Percentiles rank a stretch among this genome's conserved stretches.
phyloP scores from a whole-genome alignment of 768 basidiomycete genomes.

The Floccularia luteovirens region DNA sequence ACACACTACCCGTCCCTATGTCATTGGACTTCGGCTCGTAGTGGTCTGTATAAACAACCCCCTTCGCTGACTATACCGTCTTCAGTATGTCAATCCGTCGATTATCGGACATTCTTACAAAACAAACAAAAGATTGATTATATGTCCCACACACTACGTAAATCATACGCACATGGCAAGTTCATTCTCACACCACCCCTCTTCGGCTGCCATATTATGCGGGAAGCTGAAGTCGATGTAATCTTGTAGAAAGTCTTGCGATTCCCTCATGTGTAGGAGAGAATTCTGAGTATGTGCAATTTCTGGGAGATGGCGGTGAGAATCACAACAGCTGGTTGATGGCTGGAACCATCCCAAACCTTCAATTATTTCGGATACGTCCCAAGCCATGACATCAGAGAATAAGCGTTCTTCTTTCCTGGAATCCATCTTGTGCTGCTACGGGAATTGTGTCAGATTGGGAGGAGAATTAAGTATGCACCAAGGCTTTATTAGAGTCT shows the following conservation, averaged over 20 bases:
- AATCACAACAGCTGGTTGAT: conserved; percentile 1
- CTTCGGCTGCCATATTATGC: no score
- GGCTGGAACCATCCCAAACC: conserved; percentile 30
- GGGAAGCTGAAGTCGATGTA: no score
- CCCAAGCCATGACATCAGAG: conserved; percentile 56
- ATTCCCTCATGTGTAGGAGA: conserved; percentile 48
- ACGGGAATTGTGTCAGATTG: no score
- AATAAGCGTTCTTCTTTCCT: no score
- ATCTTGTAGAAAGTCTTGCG: conserved; percentile 51
- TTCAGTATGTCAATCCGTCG: conserved; percentile 67
- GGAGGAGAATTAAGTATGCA: no score
- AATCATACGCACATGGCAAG: conserved; percentile 49
- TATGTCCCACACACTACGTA: no score
- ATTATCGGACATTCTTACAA: conserved; percentile 63
- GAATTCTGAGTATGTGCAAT: conserved; percentile 73
- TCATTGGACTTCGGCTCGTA: no score
- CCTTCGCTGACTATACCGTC: conserved; percentile 58
- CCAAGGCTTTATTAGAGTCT: no score
- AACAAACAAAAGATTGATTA: no score
- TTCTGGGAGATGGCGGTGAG: conserved; percentile 38
- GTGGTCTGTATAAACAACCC: conserved; percentile 39
- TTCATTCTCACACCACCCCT: no score
- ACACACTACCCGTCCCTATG: no score
- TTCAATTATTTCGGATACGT: conserved; percentile 62
- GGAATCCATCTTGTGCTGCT: no score